These are phyloP conservation scores for Kuraishia hungarica DNA, from an alignment of 805 yeast species.

Conservation along the genomic window DNA sequence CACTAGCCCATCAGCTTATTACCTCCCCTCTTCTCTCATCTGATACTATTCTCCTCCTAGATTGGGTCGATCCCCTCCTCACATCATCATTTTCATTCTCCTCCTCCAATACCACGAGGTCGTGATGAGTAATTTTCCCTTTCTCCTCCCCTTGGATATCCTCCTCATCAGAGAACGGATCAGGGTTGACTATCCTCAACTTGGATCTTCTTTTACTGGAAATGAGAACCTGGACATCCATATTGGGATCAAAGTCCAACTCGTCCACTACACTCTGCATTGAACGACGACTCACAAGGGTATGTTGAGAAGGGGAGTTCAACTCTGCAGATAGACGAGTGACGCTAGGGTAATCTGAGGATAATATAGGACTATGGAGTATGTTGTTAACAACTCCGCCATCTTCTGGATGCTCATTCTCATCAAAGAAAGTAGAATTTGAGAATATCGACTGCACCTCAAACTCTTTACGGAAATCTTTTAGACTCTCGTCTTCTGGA, in stretches of 20 bases:
- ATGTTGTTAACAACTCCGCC: no score
- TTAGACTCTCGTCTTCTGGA: conserved; percentile 11
- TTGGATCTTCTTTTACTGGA: conserved; percentile 55
- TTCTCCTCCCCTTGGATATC: neutral
- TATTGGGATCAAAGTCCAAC: conserved; percentile 33
- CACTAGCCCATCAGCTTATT: no score
- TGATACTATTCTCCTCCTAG: neutral
- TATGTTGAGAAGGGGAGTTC: neutral
- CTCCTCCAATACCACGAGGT: neutral
- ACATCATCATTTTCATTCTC: neutral
- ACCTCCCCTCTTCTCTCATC: neutral
- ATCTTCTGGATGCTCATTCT: neutral
- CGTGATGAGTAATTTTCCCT: neutral
- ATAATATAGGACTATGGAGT: neutral
- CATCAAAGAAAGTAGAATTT: conserved; percentile 10
- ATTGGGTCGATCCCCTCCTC: neutral
- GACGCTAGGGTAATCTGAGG: neutral
- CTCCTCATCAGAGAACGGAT: conserved; percentile 10
- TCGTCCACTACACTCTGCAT: conserved; percentile 17
- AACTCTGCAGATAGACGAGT: neutral
- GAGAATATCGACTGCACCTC: conserved; percentile 3
- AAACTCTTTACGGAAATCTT: neutral
- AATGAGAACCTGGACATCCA: conserved; percentile 68
- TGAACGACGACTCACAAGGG: conserved; percentile 1
- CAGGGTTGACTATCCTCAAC: conserved; percentile 58